phyloP scores from a whole-genome alignment of 1,284 basidiomycete genomes.

The Fomitiporia mediterranea region DNA sequence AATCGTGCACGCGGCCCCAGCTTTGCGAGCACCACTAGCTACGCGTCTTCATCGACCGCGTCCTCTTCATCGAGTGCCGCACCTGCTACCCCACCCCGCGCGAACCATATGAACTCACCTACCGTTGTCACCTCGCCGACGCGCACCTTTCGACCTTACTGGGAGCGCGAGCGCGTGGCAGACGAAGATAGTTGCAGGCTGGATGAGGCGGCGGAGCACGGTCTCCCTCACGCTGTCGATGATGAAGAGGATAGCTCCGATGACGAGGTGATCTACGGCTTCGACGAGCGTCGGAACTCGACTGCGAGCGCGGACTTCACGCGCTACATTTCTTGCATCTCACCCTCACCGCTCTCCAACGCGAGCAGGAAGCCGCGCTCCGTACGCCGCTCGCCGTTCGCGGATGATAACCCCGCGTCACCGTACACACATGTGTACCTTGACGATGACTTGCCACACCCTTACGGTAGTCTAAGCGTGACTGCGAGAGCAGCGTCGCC shows the following conservation, averaged over 20 bases:
- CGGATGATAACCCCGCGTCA: conserved; percentile 3
- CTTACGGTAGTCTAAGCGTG: neutral
- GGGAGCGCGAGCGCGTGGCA: neutral
- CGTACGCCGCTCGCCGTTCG: conserved; percentile 1
- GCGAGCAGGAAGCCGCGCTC: neutral
- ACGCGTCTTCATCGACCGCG: neutral
- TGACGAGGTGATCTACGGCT: neutral
- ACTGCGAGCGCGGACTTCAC: neutral
- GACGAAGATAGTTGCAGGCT: neutral
- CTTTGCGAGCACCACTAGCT: conserved; percentile 6
- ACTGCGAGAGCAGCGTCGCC: neutral
- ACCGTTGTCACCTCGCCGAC: neutral
- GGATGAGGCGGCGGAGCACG: neutral
- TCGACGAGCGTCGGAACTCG: neutral
- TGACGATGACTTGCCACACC: neutral
- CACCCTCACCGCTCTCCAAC: neutral
- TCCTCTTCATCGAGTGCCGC: conserved; percentile 1
- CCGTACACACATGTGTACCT: neutral
- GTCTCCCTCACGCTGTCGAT: neutral
- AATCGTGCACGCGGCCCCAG: conserved; percentile 4
- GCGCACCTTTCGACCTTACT: neutral
- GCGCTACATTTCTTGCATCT: neutral
- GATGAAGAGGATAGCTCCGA: neutral
- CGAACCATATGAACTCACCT: neutral
- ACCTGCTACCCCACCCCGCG: neutral